Conservation (phyloP, 1,284 basidiomycete species). For the Chondrostereum purpureum region DNA sequence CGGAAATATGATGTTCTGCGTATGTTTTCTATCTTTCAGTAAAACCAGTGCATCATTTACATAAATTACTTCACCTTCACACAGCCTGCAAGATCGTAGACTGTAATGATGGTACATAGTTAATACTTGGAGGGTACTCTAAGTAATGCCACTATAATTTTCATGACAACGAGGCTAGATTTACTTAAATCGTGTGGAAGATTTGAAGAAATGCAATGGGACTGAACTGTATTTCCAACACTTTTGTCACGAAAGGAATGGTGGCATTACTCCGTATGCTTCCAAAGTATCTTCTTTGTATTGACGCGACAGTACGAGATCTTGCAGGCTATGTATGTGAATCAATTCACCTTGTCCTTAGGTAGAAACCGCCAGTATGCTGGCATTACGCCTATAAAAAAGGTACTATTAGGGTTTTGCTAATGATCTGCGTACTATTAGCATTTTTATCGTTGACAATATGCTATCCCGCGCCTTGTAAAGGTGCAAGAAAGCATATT, state of each 20-base stretch:
- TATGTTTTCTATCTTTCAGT: no score
- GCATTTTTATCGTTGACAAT: background rate
- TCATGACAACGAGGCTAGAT: background rate
- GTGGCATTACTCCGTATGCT: no score
- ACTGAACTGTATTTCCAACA: background rate
- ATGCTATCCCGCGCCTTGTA: no score
- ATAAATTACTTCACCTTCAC: background rate
- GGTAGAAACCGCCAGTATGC: background rate
- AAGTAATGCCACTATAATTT: background rate
- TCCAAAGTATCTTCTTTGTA: background rate
- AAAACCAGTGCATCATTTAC: slow-evolving; percentile 1
- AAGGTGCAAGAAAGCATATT: no score
- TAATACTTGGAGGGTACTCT: background rate
- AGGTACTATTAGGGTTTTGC: background rate
- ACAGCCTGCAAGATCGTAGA: background rate
- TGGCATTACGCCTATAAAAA: no score
- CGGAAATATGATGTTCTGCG: no score
- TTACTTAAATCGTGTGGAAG: no score
- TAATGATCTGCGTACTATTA: no score
- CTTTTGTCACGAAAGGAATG: background rate
- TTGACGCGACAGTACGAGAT: background rate
- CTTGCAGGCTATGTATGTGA: no score
- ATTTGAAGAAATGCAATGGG: background rate
- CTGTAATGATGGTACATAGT: background rate
- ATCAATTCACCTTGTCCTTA: background rate